These are phyloP conservation scores for Achlya hypogyna DNA, from an alignment of 352 stramenopile genomes.

Conservation along the genomic window DNA sequence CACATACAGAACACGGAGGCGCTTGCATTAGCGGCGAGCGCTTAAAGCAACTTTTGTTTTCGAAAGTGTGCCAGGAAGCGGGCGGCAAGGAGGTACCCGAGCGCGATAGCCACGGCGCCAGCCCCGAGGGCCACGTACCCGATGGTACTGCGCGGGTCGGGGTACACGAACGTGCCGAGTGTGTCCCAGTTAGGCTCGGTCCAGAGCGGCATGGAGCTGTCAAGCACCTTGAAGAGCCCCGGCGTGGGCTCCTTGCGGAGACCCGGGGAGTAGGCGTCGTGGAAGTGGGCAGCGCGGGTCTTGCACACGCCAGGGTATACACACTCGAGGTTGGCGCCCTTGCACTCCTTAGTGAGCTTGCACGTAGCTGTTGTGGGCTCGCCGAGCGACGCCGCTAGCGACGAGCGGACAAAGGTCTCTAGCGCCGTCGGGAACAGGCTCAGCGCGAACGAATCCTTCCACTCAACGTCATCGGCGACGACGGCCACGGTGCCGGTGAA, in stretches of 20 bases:
- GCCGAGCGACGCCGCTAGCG: constrained; percentile 47
- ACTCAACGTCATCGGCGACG: constrained; percentile 29
- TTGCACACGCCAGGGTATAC: constrained; percentile 65
- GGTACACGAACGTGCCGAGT: constrained; percentile 72
- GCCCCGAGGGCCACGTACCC: constrained; percentile 58
- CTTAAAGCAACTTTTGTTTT: constrained; percentile 79
- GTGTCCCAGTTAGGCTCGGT: constrained; percentile 55
- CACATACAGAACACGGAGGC: not conserved
- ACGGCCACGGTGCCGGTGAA: not conserved
- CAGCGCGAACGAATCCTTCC: constrained; percentile 40
- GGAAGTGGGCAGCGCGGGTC: constrained; percentile 51
- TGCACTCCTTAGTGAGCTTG: constrained; percentile 45
- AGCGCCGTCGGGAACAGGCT: constrained; percentile 75
- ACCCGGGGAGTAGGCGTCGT: constrained; percentile 64
- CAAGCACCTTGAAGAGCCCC: constrained; percentile 49
- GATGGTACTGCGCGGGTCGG: constrained; percentile 58
- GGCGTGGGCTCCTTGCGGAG: constrained; percentile 39
- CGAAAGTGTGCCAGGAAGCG: constrained; percentile 53
- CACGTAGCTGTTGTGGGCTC: constrained; percentile 35
- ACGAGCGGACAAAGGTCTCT: constrained; percentile 64
- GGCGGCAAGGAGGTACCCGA: constrained; percentile 34
- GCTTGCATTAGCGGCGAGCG: not conserved
- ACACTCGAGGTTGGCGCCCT: constrained; percentile 50
- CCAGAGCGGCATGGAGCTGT: constrained; percentile 65
- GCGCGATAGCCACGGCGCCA: constrained; percentile 35